phyloP scores from a whole-genome alignment of 345 rosid genomes.

The Citrus sp. region DNA sequence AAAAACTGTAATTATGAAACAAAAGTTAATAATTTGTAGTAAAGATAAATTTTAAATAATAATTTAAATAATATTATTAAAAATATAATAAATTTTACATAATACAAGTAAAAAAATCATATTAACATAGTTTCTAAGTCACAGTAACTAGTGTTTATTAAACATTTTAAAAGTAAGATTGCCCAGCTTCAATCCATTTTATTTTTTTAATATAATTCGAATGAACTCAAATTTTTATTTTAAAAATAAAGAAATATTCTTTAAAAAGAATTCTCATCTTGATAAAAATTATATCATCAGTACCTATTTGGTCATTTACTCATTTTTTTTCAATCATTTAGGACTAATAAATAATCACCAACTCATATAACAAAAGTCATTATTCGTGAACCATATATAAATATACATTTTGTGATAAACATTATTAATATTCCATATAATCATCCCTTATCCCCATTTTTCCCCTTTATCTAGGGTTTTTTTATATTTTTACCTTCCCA shows the following conservation, averaged over 20 bases:
- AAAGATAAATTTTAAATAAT: no score
- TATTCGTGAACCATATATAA: background rate
- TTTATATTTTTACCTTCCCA: background rate
- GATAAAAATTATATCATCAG: background rate
- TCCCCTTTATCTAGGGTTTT: background rate
- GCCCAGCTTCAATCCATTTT: no score
- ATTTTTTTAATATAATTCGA: fast-evolving
- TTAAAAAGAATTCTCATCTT: background rate
- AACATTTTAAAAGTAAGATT: fast-evolving
- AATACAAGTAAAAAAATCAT: no score
- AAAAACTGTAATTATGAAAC: no score
- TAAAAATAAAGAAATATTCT: background rate
- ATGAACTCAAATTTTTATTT: no score
- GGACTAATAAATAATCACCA: background rate
- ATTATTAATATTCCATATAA: background rate
- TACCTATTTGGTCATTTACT: background rate
- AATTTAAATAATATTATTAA: no score
- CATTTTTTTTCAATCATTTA: no score
- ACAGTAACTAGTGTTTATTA: no score
- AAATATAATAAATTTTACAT: no score
- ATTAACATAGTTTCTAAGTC: fast-evolving
- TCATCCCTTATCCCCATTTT: background rate
- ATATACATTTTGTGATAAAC: no score
- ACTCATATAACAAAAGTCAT: background rate
- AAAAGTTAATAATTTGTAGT: no score